These are phyloP conservation scores for Tephrocybe sp. DNA, from an alignment of 768 basidiomycete species.

Conservation along the genomic window DNA sequence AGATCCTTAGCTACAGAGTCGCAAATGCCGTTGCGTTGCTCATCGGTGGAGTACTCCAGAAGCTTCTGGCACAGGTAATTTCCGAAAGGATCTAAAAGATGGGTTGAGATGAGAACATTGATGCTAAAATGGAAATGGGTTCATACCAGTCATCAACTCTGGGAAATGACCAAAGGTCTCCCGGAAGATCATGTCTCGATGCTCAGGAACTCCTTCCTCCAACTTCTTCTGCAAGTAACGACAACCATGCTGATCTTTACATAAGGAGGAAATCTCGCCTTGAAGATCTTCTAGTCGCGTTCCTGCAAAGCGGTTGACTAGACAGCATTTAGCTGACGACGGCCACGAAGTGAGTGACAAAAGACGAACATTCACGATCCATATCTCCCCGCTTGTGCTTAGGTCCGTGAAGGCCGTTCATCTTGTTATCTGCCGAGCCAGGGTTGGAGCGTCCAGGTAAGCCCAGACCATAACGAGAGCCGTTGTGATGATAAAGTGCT, in stretches of 20 bases:
- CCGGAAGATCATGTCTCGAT: constrained; percentile 98
- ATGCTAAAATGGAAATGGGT: neutral
- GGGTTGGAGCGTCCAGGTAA: constrained; percentile 50
- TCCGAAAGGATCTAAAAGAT: constrained; percentile 88
- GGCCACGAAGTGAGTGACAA: neutral
- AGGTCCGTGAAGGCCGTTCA: constrained; percentile 88
- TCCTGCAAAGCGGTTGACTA: constrained; percentile 96
- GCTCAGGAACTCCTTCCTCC: constrained; percentile 92
- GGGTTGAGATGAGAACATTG: neutral
- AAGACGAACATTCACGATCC: constrained; percentile 73
- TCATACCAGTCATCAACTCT: constrained; percentile 93
- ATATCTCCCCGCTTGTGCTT: constrained; percentile 95
- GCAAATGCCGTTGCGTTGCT: constrained; percentile 95
- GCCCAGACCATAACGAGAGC: constrained; percentile 73
- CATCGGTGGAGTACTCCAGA: constrained; percentile 94
- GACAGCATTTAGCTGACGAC: constrained; percentile 8
- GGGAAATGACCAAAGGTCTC: constrained; percentile 98
- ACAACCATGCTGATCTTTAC: constrained; percentile 99
- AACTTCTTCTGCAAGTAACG: constrained; percentile 98
- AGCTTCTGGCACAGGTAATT: constrained; percentile 99
- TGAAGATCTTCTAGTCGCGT: constrained; percentile 93
- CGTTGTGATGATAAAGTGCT: constrained; percentile 77
- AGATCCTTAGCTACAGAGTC: constrained; percentile 97
- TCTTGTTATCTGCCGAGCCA: constrained; percentile 66
- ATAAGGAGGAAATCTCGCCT: constrained; percentile 90